Percentiles rank a stretch among this genome's conserved stretches.
Evolutionary conservation across 1,284 basidiomycete species (phyloP).

Genomic region (Marasmius sp.): DNA sequence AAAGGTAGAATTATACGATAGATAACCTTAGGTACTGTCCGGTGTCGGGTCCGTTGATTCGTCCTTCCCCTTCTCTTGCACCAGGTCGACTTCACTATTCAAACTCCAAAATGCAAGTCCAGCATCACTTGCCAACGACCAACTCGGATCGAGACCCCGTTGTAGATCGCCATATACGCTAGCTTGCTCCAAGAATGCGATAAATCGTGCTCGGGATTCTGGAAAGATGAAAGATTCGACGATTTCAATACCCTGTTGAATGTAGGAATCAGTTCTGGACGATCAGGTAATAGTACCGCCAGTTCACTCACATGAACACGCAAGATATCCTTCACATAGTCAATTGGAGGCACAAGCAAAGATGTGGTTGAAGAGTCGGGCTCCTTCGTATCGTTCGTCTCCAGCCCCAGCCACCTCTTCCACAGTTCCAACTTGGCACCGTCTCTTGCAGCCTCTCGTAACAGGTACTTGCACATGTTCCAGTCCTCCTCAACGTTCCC

Average conservation of each 20-base stretch:
- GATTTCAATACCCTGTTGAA: background rate
- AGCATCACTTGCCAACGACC: background rate
- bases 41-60: no score
- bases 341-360: slow-evolving; percentile 33
- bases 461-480: slow-evolving; percentile 51
- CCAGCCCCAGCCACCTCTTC: slow-evolving; percentile 57
- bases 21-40: no score
- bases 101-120: slow-evolving; percentile 12
- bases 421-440: slow-evolving; percentile 73
- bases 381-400: slow-evolving; percentile 27
- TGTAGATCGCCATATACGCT: slow-evolving; percentile 4
- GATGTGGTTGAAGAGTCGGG: slow-evolving; percentile 23
- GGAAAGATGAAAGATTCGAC: slow-evolving; percentile 7
- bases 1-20: no score
- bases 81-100: slow-evolving; percentile 5
- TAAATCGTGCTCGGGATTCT: slow-evolving; percentile 12
- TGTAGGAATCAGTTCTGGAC: background rate
- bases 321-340: slow-evolving; percentile 50
- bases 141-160: background rate
- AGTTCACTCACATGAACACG: slow-evolving; percentile 53
- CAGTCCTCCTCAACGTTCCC: slow-evolving; percentile 59
- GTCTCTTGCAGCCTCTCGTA: slow-evolving; percentile 57
- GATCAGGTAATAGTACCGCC: no score
- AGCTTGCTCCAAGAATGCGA: slow-evolving; percentile 6
- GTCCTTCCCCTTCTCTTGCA: background rate